These are phyloP conservation scores for Crithidia expoeki DNA, from an alignment of 208 protist genomes.

Conservation along the genomic window DNA sequence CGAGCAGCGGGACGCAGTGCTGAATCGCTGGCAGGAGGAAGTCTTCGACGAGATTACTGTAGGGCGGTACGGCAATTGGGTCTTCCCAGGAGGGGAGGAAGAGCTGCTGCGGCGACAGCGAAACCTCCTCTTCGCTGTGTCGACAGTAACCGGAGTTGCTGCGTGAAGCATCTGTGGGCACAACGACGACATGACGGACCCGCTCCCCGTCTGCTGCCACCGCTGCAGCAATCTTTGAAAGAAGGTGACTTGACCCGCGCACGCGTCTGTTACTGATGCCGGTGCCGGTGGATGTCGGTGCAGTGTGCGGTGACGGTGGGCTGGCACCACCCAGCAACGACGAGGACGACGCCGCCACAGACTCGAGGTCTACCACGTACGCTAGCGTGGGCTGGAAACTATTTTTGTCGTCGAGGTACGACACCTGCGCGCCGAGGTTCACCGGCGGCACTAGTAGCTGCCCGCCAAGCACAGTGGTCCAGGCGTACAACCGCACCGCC, in stretches of 20 bases:
- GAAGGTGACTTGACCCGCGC: slow-evolving; percentile 27
- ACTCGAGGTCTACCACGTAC: slow-evolving; percentile 28
- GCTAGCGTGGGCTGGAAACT: slow-evolving; percentile 16
- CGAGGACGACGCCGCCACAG: slow-evolving; percentile 3
- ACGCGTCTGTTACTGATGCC: slow-evolving; percentile 1
- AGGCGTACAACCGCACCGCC: slow-evolving; percentile 35
- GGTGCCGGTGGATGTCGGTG: neutral
- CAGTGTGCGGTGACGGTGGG: neutral
- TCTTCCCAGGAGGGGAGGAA: slow-evolving; percentile 24
- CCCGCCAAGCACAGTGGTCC: slow-evolving; percentile 40
- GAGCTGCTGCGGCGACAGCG: slow-evolving; percentile 17
- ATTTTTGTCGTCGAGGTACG: slow-evolving; percentile 24
- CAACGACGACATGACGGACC: slow-evolving; percentile 21
- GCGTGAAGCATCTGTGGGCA: slow-evolving; percentile 20
- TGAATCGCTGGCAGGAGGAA: slow-evolving; percentile 34
- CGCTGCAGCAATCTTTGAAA: slow-evolving; percentile 9
- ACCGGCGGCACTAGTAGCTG: slow-evolving; percentile 28
- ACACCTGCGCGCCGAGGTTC: slow-evolving; percentile 13
- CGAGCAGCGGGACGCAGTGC: slow-evolving; percentile 24
- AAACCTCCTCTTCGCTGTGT: slow-evolving; percentile 22
- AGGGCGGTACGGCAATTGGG: slow-evolving; percentile 28
- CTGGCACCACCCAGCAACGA: neutral
- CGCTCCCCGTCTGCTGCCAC: slow-evolving; percentile 18
- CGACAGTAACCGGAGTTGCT: neutral
- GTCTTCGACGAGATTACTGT: slow-evolving; percentile 26